Base-by-base conservation (phyloP, 169 alveolate species). In the Prorocentrum cordatum region DNA sequence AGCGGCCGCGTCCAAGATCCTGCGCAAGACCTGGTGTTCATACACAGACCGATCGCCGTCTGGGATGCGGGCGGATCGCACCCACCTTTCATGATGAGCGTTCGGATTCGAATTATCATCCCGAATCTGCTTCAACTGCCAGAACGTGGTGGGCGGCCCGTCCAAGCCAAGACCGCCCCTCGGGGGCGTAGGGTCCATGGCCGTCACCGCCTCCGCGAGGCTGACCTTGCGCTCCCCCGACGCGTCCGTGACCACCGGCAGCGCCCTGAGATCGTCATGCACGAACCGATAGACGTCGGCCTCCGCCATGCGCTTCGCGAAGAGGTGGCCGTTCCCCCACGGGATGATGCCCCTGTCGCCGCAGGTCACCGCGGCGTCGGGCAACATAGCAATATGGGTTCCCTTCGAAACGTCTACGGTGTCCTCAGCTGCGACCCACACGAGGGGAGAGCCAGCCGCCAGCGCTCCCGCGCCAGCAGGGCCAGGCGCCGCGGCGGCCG, bases 11-110 rank as follows among this genome's bases (percentile, higher is more conserved):
- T 36, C 87, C 27, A 58, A 18, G 7, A 58, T 58, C 35, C 87
- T 33, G 39, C 36, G 18, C 0, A 58, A 29, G n/a, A 38, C 36
- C 38, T 54, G 73, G 24, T 77, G 73, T 6, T 77, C 87, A 58
- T 33, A 75, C 2, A 77, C 87, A 1, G 73, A 58, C 0, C 72
- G 47, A 14, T 77, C 87, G 0, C 87, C 72, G 18, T n/a, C 2
- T 0, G 87, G 45, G 6, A 75, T 20, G 27, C 58, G 61, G 0
- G 62, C 38, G 4, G 61, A 24, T 3, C 87, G 50, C 10, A 75
- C 16, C 87, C 87, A 75, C 29, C 29, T 7, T n/a, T 75, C 87
- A 18, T 75, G 87, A 1, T 36, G 39, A 14, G 73, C 33, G 2
- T 38, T 35, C 0, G 72, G 87, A 7, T 71, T 58, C 9, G 22